phyloP scores from a whole-genome alignment of 2,329 filamentous ascomycete genomes.

The Cadophora malorum region DNA sequence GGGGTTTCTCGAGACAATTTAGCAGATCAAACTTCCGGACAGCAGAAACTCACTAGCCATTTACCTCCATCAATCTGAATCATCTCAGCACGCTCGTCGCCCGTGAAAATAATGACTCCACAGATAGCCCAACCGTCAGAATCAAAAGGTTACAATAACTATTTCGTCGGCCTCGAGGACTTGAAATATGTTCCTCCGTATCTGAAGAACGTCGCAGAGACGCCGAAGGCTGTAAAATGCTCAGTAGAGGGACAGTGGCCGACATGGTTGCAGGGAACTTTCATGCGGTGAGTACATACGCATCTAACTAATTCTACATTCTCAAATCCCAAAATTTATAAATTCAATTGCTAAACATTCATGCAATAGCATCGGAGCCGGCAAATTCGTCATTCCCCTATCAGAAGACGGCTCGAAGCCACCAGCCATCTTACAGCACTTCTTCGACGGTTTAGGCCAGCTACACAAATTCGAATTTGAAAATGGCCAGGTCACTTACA shows the following conservation, averaged over 20 bases:
- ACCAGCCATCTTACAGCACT: slow-evolving; percentile 18
- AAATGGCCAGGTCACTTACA: slow-evolving; percentile 22
- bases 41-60: no score
- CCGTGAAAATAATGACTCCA: no score
- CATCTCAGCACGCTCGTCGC: no score
- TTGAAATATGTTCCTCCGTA: slow-evolving; percentile 22
- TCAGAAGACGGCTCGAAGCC: slow-evolving; percentile 23
- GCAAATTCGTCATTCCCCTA: slow-evolving; percentile 18
- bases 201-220: slow-evolving; percentile 15
- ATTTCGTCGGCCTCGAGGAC: slow-evolving; percentile 6
- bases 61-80: no score
- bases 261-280: slow-evolving; percentile 14
- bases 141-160: slow-evolving; percentile 13
- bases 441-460: slow-evolving; percentile 19
- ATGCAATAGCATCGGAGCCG: slow-evolving; percentile 15
- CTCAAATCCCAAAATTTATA: no score
- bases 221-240: slow-evolving; percentile 1
- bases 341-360: not conserved
- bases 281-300: slow-evolving; percentile 16
- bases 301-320: not conserved
- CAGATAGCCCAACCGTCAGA: no score
- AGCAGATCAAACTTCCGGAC: no score
- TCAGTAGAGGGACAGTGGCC: slow-evolving; percentile 13
- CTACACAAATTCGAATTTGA: slow-evolving; percentile 16
- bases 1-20: no score